These are phyloP conservation scores for Pulveroboletus sp. DNA, from an alignment of 1,284 basidiomycete genomes.

Conservation along the genomic window DNA sequence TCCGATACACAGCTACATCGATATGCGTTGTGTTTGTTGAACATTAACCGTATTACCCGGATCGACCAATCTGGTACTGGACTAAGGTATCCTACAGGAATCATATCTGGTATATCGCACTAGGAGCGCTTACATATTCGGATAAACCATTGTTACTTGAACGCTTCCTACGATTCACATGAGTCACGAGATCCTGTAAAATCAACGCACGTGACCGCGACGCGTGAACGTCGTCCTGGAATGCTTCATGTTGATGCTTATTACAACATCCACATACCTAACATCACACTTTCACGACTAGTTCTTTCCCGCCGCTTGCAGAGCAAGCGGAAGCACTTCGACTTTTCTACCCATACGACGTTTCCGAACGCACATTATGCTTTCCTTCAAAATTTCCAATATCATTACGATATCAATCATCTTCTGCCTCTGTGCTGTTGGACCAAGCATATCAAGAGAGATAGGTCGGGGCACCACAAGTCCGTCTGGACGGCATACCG, in stretches of 20 bases:
- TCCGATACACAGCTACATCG: too few species aligned
- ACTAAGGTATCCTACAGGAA: too few species aligned
- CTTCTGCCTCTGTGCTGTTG: slow-evolving; percentile 11
- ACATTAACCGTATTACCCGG: too few species aligned
- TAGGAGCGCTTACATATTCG: too few species aligned
- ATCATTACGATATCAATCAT: slow-evolving; percentile 17
- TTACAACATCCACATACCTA: background rate
- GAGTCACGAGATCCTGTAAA: slow-evolving; percentile 1
- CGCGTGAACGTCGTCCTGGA: background rate
- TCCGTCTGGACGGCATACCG: background rate
- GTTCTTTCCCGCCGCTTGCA: slow-evolving; percentile 12
- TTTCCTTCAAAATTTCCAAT: slow-evolving; percentile 11
- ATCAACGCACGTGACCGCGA: slow-evolving; percentile 23
- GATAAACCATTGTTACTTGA: too few species aligned
- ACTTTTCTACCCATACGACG: background rate
- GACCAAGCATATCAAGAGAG: slow-evolving; percentile 9
- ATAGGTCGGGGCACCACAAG: background rate
- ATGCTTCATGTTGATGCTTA: too few species aligned
- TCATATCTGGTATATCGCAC: too few species aligned
- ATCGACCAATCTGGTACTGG: too few species aligned
- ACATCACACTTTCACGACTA: background rate
- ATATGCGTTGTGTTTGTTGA: too few species aligned
- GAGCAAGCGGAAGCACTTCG: slow-evolving; percentile 7
- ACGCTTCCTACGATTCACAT: too few species aligned
- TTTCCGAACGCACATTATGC: slow-evolving; percentile 11